Base-by-base conservation (phyloP, 495 filamentous ascomycete genomes). In the Annulohypoxylon bovei region DNA sequence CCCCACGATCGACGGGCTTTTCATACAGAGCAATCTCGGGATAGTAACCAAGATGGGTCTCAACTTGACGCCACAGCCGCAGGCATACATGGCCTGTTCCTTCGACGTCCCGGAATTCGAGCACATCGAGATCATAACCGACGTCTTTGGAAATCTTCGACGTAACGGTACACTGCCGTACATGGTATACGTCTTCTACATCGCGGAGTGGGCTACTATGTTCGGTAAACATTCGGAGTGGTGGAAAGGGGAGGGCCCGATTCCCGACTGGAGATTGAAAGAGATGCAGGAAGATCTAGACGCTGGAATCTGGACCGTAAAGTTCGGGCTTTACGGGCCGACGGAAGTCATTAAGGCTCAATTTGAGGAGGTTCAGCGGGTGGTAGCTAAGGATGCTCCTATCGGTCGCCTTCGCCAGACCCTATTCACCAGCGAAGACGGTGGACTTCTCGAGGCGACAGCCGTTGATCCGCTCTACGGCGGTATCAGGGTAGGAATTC, bases 31-130 rank as follows among this genome's bases (percentile, higher is more conserved):
- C 55, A 85, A 84, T 49, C 74, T 85, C 16, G 83, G 80, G 18
- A 79, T 85, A 25, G 83, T 85, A 4, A 84, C 83, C 12, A 84
- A 84, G 63, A 73, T 85, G 74, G 79, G 80, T 30, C 75, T 85
- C 28, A 81, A 78, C 78, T 67, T 85, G 35, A 81, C 79, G 4
- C 80, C 80, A 1, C 81, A 83, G 56, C 83, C 83, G 6, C 77
- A 84, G 62, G 80, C 82, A 1, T 86, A 80, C 74, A 81, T 85
- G 79, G 78, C 79, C 6, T 85, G 83, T 76, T 74, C 77, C 12
- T 84, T 85, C 62, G 77, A 82, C 64, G 81, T 85, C 76, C 80
- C 79, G 6, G 75, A 78, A 16, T 81, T 81, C 37, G 81, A 85
- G 11, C 81, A 85, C 67, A 65, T 86, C 44, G 81, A 77, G 35